Base-by-base conservation (phyloP, 305 asterid species). In the Nicotiana rustica region DNA sequence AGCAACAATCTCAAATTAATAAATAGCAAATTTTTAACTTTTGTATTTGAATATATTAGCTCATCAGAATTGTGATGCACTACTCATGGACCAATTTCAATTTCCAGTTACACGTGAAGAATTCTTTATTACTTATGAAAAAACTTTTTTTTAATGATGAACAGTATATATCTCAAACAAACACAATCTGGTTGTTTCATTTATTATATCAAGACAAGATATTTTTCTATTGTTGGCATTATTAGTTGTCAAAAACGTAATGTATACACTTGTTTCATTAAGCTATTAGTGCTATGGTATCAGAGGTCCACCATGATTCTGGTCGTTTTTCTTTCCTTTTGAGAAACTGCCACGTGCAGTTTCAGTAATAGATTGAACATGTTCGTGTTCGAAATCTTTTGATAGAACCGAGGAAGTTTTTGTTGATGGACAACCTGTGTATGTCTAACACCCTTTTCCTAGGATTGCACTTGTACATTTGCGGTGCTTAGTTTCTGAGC, bases 1-100 rank as follows among this genome's bases (percentile, higher is more conserved):
- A 44, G 60, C 60, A 70, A 10, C 60, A 44, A 19, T 44, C 59
- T 41, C 35, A 10, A 70, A 18, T 44, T 19, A 44, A 70, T 41
- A 70, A 41, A 19, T 12, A 70, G 36, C 13, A 44, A 70, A 70
- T 44, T 41, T 59, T 70, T 21, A 70, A 44, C 36, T 70, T 52
- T 15, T 44, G 19, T 25, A 44, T 18, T 44, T 60, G 19, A 57
- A 44, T 44, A 10, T 41, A 44, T 7, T 44, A 5, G 60, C 19
- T 19, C 78, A 41, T 0, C 9, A 18, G 78, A 19, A 70, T 13
- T 12, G 15, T 52, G 57, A 52, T 52, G 17, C 15, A 52, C 59
- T 70, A 44, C 13, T 70, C 78, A 19, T 44, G 36, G 35, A 70
- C 60, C 60, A 70, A 44, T 70, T 70, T 44, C 78, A 70, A 44